Percentiles rank a stretch among this genome's conserved stretches.
Conservation (phyloP, 257 asterid species). For the Solanum bulbocastanum region DNA sequence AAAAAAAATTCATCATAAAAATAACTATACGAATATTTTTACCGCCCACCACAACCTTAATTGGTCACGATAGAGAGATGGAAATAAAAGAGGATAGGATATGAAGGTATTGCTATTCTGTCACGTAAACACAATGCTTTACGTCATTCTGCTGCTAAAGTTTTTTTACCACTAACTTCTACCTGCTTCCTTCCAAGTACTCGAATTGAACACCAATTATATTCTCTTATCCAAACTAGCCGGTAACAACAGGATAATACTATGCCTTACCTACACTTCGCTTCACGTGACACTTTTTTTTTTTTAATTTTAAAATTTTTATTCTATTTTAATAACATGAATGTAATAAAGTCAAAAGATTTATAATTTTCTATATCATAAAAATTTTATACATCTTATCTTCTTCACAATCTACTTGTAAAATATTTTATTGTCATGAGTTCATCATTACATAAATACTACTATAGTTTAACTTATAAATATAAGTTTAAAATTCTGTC, state of each 20-base stretch:
- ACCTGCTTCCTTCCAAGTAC: not conserved
- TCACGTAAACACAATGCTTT: not conserved
- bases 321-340: not conserved
- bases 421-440: not conserved
- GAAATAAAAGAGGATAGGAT: no score
- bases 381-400: accelerated
- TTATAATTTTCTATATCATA: no score
- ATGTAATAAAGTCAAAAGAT: no score
- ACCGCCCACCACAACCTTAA: not conserved
- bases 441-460: no score
- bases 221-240: not conserved
- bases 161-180: not conserved
- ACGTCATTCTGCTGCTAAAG: not conserved
- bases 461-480: not conserved
- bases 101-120: not conserved
- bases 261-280: not conserved
- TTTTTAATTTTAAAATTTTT: not conserved
- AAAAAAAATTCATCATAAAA: no score
- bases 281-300: not conserved
- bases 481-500: not conserved
- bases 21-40: no score
- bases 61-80: not conserved
- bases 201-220: not conserved
- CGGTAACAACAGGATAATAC: not conserved
- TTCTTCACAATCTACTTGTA: no score